Conservation (phyloP, 805 yeast species). For the Debaryomyces hansenii region DNA sequence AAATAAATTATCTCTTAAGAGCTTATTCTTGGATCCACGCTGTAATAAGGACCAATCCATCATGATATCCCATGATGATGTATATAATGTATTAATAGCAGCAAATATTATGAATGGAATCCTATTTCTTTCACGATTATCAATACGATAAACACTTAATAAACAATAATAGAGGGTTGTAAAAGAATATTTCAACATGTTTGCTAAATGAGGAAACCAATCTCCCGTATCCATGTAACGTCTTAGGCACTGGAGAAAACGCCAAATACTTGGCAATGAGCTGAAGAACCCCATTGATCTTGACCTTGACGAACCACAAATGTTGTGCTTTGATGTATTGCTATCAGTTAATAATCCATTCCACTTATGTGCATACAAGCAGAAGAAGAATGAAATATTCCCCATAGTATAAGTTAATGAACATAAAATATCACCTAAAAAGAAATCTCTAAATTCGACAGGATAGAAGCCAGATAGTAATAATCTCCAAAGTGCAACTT, state of each 20-base stretch:
- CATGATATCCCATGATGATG: conserved; percentile 82
- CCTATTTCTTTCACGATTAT: conserved; percentile 39
- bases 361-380: conserved; percentile 79
- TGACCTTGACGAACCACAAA: conserved; percentile 79
- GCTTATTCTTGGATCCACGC: conserved; percentile 51
- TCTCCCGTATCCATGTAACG: conserved; percentile 93
- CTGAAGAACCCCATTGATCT: conserved; percentile 79
- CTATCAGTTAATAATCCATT: conserved; percentile 45
- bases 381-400: conserved; percentile 80
- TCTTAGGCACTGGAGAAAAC: conserved; percentile 85
- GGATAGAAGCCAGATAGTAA: conserved; percentile 85
- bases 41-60: conserved; percentile 96
- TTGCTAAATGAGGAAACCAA: conserved; percentile 94
- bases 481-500: conserved; percentile 69
- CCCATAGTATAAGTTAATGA: conserved; percentile 87
- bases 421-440: conserved; percentile 87
- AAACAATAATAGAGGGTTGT: conserved; percentile 68
- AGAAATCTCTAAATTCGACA: conserved; percentile 93
- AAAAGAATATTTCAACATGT: conserved; percentile 72
- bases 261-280: conserved; percentile 85
- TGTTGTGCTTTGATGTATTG: conserved; percentile 21
- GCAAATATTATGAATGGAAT: conserved; percentile 75
- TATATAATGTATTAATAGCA: conserved; percentile 63
- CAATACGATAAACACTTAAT: conserved; percentile 77
- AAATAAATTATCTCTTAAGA: conserved; percentile 72